phyloP scores from a whole-genome alignment of 1,139 yeast species.

The Geotrichum phurueaensis region DNA sequence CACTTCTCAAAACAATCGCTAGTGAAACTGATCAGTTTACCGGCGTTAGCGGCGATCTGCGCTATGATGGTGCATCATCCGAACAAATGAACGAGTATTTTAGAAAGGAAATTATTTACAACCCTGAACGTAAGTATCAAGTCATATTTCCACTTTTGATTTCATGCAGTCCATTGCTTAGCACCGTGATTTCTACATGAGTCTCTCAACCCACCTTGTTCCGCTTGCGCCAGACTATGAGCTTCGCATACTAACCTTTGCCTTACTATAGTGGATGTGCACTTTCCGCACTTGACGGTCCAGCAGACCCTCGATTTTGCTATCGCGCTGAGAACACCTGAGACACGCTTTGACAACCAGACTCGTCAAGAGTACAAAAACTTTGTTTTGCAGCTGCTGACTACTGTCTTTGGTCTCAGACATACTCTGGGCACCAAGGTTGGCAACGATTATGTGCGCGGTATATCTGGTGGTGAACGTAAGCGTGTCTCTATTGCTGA shows the following conservation, averaged over 20 bases:
- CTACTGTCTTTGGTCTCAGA: conserved; percentile 53
- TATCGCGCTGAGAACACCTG: conserved; percentile 55
- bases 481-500: conserved; percentile 61
- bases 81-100: conserved; percentile 45
- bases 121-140: conserved; percentile 42
- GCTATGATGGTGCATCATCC: conserved; percentile 49
- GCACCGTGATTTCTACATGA: not conserved
- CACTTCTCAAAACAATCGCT: conserved; percentile 49
- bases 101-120: conserved; percentile 51
- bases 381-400: conserved; percentile 45
- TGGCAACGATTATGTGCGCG: conserved; percentile 56
- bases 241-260: not conserved
- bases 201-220: not conserved
- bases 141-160: conserved; percentile 41
- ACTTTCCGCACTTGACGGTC: conserved; percentile 60
- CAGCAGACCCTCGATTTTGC: conserved; percentile 59
- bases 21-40: conserved; percentile 45
- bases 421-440: conserved; percentile 53
- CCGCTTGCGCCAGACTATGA: no score
- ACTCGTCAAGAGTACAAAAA: conserved; percentile 46
- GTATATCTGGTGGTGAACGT: conserved; percentile 63
- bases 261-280: conserved; percentile 40
- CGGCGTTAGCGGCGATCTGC: conserved; percentile 41
- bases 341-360: conserved; percentile 45
- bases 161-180: conserved; percentile 56